Conservation (phyloP, 2,329 filamentous ascomycete genomes). For the Teratosphaeria gauchensis region DNA sequence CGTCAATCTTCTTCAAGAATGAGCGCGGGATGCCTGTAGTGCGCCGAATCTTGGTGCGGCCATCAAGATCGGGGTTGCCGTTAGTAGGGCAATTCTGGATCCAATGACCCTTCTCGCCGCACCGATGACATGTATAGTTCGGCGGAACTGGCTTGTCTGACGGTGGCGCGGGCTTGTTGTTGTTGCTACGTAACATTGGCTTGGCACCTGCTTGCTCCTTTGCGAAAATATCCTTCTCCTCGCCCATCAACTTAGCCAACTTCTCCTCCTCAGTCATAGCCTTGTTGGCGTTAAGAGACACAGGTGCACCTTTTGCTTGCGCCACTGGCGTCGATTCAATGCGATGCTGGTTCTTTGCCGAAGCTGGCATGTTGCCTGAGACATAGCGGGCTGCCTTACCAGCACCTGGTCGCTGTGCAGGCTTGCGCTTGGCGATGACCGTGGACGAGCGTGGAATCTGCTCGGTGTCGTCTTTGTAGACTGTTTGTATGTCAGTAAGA, state of each 20-base stretch:
- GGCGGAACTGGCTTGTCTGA: conserved; percentile 89
- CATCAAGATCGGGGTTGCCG: conserved; percentile 91
- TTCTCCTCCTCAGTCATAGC: conserved; percentile 89
- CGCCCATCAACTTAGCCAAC: conserved; percentile 82
- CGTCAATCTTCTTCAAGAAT: conserved; percentile 90
- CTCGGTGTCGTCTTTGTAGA: conserved; percentile 96
- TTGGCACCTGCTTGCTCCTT: conserved; percentile 84
- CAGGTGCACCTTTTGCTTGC: conserved; percentile 42
- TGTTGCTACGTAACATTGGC: conserved; percentile 27
- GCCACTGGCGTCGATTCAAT: conserved; percentile 47
- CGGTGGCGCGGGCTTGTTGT: conserved; percentile 59
- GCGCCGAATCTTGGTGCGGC: conserved; percentile 83
- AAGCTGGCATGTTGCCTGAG: conserved; percentile 86
- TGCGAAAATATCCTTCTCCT: conserved; percentile 84
- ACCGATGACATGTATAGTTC: conserved; percentile 93
- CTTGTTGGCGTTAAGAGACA: conserved; percentile 46
- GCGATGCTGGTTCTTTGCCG: conserved; percentile 69
- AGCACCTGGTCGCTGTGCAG: conserved; percentile 73
- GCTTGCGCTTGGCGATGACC: conserved; percentile 78
- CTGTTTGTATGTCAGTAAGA: conserved; percentile 37
- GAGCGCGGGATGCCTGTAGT: conserved; percentile 95
- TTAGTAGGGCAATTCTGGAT: conserved; percentile 98
- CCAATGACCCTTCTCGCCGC: conserved; percentile 94
- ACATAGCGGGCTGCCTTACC: conserved; percentile 92
- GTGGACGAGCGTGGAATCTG: conserved; percentile 93